Conservation (phyloP, 2,329 filamentous ascomycete species). For the Nakataea oryzae region DNA sequence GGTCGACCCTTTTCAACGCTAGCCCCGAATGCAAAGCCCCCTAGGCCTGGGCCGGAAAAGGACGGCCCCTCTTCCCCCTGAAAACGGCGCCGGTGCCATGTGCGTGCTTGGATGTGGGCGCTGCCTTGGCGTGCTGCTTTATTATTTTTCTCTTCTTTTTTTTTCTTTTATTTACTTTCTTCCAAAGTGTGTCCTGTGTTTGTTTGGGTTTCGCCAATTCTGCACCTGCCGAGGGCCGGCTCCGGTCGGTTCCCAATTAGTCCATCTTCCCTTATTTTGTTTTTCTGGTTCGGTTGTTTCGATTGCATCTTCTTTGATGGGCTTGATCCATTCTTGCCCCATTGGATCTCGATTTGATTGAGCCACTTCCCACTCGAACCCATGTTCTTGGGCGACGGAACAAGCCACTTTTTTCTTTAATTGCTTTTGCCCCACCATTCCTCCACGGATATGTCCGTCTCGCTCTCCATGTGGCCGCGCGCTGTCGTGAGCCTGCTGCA, state of each 20-base stretch:
- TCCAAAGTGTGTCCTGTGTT: background rate
- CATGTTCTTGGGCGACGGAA: background rate
- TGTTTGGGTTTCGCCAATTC: no score
- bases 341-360: background rate
- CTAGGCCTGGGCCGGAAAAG: no score
- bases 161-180: background rate
- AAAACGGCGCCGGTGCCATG: background rate
- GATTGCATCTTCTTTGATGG: background rate
- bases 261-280: background rate
- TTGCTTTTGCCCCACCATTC: background rate
- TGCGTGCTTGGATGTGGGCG: slow-evolving; percentile 3
- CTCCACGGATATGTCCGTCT: background rate
- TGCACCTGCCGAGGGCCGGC: no score
- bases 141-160: background rate
- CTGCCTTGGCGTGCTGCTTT: slow-evolving; percentile 1
- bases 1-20: background rate
- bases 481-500: background rate
- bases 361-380: background rate
- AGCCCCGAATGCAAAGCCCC: background rate
- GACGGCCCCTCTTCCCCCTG: background rate
- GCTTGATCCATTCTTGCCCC: background rate
- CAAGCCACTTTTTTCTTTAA: background rate
- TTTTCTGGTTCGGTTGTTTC: background rate
- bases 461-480: no score
- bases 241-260: no score